Evolutionary conservation across 176 grass and related monocot species (phyloP), one percentile per base, ranked within the genome.

Genomic region (Eragrostis nindensis): DNA sequence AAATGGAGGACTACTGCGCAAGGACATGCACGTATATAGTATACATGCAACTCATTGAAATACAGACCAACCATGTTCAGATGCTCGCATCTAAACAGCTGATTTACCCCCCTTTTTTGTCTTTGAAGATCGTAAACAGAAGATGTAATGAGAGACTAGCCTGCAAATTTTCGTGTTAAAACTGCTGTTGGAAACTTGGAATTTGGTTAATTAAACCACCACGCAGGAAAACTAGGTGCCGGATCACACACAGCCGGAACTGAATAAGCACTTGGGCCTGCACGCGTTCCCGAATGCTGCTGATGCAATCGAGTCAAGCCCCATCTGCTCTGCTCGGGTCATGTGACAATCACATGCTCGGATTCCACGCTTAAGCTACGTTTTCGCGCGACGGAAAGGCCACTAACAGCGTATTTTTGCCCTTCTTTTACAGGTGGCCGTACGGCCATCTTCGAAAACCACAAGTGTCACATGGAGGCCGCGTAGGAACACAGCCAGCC

Each of bases 261-360:
- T 42, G 81, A 75, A 1, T 19, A 29, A 7, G 25, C 42, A 24
- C 3, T 49, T n/a, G 56, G 45, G 1, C 44, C 22, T 9, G 32
- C 12, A 11, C 22, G 38, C 38, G 2, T 5, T 44, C 62, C 77
- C 2, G 78, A 65, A 64, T 2, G n/a, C 17, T 19, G 73, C 73
- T 24, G 65, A 78, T 22, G 55, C 83, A 64, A 15, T 53, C 50
- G 43, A 52, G 83, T 77, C 40, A 63, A 47, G 38, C 57, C 70
- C 57, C 40, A 4, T 55, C 66, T 30, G n/a, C n/a, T n/a, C n/a
- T n/a, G 79, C 72, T 71, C 11, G 49, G 68, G 70, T 79, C 81
- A 84, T 45, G 62, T 84, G 81, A 84, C 71, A 66, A 7, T 47
- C 82, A 89, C 87, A 71, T 77, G 87, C 71, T 6, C 17, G 30